These are phyloP conservation scores for Solanum bulbocastanum DNA, from an alignment of 257 asterid genomes.

Conservation along the genomic window DNA sequence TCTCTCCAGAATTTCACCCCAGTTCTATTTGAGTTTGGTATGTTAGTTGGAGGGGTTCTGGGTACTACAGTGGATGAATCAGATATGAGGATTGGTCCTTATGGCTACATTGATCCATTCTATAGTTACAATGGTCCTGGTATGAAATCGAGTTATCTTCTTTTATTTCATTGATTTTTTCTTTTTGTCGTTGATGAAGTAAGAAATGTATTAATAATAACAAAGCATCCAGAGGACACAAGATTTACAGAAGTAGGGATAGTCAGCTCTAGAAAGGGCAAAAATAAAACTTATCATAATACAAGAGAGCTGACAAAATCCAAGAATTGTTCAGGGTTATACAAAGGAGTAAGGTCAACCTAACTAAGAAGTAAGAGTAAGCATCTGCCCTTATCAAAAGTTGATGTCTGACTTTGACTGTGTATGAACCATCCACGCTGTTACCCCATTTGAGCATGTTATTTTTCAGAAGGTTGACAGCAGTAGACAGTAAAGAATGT, in stretches of 20 bases:
- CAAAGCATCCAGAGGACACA: not conserved
- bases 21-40: not conserved
- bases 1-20: not conserved
- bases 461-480: not conserved
- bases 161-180: not conserved
- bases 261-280: not conserved
- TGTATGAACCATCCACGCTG: not conserved
- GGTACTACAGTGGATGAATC: not conserved
- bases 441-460: not conserved
- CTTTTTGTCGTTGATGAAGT: not conserved
- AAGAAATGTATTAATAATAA: not conserved
- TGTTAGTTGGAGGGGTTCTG: not conserved
- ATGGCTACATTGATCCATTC: not conserved
- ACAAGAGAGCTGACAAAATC: not conserved
- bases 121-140: not conserved
- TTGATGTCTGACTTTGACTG: not conserved
- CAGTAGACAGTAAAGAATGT: not conserved
- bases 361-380: not conserved
- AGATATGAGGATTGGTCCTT: not conserved
- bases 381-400: not conserved
- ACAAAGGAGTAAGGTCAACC: not conserved
- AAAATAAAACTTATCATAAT: not conserved
- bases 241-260: not conserved
- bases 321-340: not conserved
- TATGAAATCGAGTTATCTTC: not conserved